Conservation (phyloP, 129 eudicot genomes). For the Glebionis coronaria region DNA sequence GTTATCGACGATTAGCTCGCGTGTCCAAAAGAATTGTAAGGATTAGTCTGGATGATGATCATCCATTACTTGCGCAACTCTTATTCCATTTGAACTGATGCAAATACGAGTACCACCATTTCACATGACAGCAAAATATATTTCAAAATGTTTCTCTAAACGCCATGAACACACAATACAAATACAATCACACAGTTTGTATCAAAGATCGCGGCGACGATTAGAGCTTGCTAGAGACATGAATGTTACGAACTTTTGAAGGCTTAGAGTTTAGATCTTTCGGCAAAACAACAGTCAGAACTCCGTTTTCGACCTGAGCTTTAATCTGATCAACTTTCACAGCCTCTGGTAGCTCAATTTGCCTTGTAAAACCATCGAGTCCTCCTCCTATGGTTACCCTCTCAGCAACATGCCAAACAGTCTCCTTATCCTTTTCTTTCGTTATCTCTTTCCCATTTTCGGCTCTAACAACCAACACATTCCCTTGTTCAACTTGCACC, state of each 20-base stretch:
- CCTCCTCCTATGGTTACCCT: constrained; percentile 37
- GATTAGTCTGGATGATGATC: too few relatives aligned
- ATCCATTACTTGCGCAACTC: too few relatives aligned
- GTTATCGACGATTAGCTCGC: too few relatives aligned
- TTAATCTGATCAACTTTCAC: constrained; percentile 85
- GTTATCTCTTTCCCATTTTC: constrained; percentile 50
- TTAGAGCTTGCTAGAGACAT: constrained; percentile 74
- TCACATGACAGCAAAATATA: too few relatives aligned
- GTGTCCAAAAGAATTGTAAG: too few relatives aligned
- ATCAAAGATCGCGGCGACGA: background rate
- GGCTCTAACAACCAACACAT: constrained; percentile 52
- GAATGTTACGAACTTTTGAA: constrained; percentile 60
- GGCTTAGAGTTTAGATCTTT: constrained; percentile 62
- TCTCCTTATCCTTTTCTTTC: constrained; percentile 46
- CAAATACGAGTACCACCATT: too few relatives aligned
- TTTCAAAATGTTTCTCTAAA: too few relatives aligned
- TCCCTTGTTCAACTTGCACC: constrained; percentile 89
- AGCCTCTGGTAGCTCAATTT: constrained; percentile 76
- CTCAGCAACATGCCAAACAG: constrained; percentile 89
- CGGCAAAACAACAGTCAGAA: constrained; percentile 70
- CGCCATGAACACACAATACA: background rate
- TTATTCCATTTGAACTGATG: too few relatives aligned
- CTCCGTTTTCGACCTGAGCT: constrained; percentile 78
- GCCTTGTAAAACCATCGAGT: constrained; percentile 43
- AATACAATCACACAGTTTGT: background rate